Evolutionary conservation across 768 basidiomycete genomes (phyloP).

Genomic region (Candolleomyces eurysporus): DNA sequence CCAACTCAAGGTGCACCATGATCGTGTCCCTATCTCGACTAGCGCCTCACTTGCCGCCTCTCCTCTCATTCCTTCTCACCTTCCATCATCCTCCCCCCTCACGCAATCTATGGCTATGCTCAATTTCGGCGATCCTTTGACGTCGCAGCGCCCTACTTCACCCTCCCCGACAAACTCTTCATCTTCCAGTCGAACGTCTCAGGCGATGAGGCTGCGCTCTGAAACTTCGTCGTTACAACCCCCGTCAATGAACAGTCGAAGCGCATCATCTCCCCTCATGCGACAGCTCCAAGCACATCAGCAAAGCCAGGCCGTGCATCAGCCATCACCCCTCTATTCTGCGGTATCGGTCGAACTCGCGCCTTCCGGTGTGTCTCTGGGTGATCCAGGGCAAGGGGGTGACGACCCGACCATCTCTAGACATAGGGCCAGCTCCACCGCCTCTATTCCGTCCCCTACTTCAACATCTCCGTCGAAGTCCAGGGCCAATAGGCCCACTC

Average conservation of each 20-base stretch:
- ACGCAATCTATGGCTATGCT: slow-evolving; percentile 11
- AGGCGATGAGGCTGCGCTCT: background rate
- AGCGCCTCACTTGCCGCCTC: slow-evolving; percentile 19
- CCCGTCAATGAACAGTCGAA: background rate
- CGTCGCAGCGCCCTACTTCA: background rate
- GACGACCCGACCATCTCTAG: background rate
- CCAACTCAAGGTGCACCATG: slow-evolving; percentile 85
- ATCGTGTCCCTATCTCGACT: slow-evolving; percentile 59
- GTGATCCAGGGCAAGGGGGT: background rate
- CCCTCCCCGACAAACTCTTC: background rate
- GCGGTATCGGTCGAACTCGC: background rate
- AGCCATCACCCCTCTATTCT: background rate
- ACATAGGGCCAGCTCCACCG: background rate
- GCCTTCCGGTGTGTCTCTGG: background rate
- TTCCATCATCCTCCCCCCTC: slow-evolving; percentile 8
- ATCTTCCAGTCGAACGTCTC: background rate
- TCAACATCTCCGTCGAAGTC: background rate
- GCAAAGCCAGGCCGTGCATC: background rate
- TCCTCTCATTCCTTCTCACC: slow-evolving; percentile 1
- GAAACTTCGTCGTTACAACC: background rate
- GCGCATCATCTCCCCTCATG: background rate
- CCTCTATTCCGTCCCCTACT: background rate
- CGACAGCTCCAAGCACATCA: slow-evolving; percentile 1
- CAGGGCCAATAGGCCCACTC: slow-evolving; percentile 6
- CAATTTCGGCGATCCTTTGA: background rate